Percentiles rank a stretch among this genome's conserved stretches.
Conservation (phyloP, 805 yeast genomes). For the Phaffomyces thermotolerans region DNA sequence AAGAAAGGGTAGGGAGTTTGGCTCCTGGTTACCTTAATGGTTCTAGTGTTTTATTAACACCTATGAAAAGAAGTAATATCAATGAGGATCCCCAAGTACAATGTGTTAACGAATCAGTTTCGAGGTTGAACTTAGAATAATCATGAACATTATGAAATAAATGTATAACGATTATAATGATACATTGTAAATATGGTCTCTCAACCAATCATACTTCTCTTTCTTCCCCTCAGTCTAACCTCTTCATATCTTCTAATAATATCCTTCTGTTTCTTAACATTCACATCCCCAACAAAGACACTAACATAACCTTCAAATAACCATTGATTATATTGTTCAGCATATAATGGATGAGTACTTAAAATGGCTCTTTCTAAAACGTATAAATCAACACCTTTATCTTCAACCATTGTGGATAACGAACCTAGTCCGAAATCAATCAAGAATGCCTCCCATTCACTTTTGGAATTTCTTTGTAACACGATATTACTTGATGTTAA, state of each 20-base stretch:
- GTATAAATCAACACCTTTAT: slow-evolving; percentile 94
- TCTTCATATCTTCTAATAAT: slow-evolving; percentile 63
- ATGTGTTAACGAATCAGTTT: slow-evolving; percentile 16
- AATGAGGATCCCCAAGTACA: slow-evolving; percentile 5
- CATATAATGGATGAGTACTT: slow-evolving; percentile 79
- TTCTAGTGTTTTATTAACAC: background rate
- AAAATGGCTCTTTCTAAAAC: slow-evolving; percentile 87
- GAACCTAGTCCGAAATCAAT: slow-evolving; percentile 92
- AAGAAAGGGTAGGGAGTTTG: slow-evolving; percentile 19
- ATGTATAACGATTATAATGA: background rate
- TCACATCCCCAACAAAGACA: slow-evolving; percentile 29
- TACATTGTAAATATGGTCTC: background rate
- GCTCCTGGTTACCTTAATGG: slow-evolving; percentile 39
- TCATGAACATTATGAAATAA: no score
- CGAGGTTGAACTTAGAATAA: slow-evolving; percentile 5
- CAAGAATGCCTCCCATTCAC: slow-evolving; percentile 42
- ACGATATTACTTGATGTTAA: slow-evolving; percentile 85
- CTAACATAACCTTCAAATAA: slow-evolving; percentile 60
- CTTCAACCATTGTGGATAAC: slow-evolving; percentile 70
- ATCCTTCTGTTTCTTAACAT: slow-evolving; percentile 39
- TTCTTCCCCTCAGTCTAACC: slow-evolving; percentile 87
- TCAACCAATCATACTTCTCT: slow-evolving; percentile 88
- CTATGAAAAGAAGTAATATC: no score
- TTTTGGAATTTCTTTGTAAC: slow-evolving; percentile 27
- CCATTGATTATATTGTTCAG: slow-evolving; percentile 61